A percentile compares a stretch with the other conserved stretches of the same genome.
Evolutionary conservation across 2,329 filamentous ascomycete species (phyloP).

Genomic region (Thielaviopsis ethacetica): DNA sequence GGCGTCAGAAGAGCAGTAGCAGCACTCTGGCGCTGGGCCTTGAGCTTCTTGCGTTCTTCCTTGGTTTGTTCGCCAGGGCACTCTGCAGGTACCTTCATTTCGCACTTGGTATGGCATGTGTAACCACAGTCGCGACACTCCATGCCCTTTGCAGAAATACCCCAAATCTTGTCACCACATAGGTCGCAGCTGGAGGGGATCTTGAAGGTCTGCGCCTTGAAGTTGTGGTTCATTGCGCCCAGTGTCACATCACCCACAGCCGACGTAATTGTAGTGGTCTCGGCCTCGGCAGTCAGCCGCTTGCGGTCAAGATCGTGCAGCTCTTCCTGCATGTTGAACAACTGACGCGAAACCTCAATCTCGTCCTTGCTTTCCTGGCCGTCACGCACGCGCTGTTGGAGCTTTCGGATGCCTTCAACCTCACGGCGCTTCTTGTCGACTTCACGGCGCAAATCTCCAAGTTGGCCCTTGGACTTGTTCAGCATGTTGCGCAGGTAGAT

Average conservation of each 20-base stretch:
- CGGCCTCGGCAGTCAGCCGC: slow-evolving; percentile 76
- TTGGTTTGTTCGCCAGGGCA: slow-evolving; percentile 89
- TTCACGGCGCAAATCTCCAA: slow-evolving; percentile 66
- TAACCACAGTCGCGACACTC: slow-evolving; percentile 95
- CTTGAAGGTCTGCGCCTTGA: slow-evolving; percentile 98
- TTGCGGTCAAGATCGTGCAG: slow-evolving; percentile 73
- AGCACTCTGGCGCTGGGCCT: slow-evolving; percentile 65
- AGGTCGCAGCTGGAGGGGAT: slow-evolving; percentile 97
- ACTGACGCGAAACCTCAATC: slow-evolving; percentile 64
- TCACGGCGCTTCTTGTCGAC: slow-evolving; percentile 76
- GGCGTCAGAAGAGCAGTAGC: slow-evolving; percentile 46
- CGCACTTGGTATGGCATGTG: slow-evolving; percentile 95
- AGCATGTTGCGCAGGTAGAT: slow-evolving; percentile 84
- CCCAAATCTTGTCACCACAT: slow-evolving; percentile 94
- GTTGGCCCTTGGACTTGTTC: slow-evolving; percentile 71
- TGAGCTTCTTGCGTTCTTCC: slow-evolving; percentile 89
- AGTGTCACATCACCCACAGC: slow-evolving; percentile 85
- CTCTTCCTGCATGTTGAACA: slow-evolving; percentile 71
- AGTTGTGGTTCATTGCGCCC: slow-evolving; percentile 88
- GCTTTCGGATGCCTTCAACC: slow-evolving; percentile 58
- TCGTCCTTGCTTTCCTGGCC: slow-evolving; percentile 83
- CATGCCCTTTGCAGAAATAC: slow-evolving; percentile 87
- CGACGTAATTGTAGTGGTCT: slow-evolving; percentile 81
- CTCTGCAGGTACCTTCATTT: slow-evolving; percentile 95
- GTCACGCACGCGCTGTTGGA: slow-evolving; percentile 61